Evolutionary conservation across 495 filamentous ascomycete genomes (phyloP).

Genomic region (Talaromyces wortmannii): DNA sequence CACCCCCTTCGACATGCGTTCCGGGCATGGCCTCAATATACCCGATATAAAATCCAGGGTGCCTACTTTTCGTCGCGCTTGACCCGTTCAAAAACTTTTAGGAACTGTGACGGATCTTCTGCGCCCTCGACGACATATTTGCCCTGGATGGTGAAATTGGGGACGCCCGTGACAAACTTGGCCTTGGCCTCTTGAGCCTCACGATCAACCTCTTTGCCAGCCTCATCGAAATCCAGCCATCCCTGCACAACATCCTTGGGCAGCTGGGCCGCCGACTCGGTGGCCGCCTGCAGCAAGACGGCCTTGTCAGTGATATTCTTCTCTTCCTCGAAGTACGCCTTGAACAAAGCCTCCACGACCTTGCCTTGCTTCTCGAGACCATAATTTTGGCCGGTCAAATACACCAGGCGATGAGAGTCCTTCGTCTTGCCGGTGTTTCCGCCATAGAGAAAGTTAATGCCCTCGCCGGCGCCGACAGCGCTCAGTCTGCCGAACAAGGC

Average conservation of each 20-base stretch:
- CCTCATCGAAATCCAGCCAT: slow-evolving; percentile 56
- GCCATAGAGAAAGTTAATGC: slow-evolving; percentile 66
- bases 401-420: slow-evolving; percentile 68
- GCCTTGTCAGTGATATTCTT: slow-evolving; percentile 65
- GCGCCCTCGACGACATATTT: slow-evolving; percentile 58
- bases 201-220: slow-evolving; percentile 62
- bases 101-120: slow-evolving; percentile 51
- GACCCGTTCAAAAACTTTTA: slow-evolving; percentile 46
- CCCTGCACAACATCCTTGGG: slow-evolving; percentile 48
- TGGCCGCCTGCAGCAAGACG: slow-evolving; percentile 53
- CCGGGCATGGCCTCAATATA: too few relatives aligned
- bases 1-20: too few relatives aligned
- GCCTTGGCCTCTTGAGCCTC: slow-evolving; percentile 56
- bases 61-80: slow-evolving; percentile 27
- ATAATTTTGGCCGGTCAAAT: slow-evolving; percentile 56
- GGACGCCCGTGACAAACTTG: slow-evolving; percentile 62
- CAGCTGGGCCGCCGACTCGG: slow-evolving; percentile 49
- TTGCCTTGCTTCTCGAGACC: slow-evolving; percentile 48
- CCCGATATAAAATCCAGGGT: too few relatives aligned
- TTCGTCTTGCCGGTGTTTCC: slow-evolving; percentile 73
- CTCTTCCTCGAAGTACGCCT: slow-evolving; percentile 69
- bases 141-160: slow-evolving; percentile 63
- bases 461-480: slow-evolving; percentile 50
- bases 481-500: slow-evolving; percentile 54
- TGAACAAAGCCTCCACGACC: slow-evolving; percentile 64